These are phyloP conservation scores for Danielia oregonensis DNA, from an alignment of 805 yeast species.

Conservation along the genomic window DNA sequence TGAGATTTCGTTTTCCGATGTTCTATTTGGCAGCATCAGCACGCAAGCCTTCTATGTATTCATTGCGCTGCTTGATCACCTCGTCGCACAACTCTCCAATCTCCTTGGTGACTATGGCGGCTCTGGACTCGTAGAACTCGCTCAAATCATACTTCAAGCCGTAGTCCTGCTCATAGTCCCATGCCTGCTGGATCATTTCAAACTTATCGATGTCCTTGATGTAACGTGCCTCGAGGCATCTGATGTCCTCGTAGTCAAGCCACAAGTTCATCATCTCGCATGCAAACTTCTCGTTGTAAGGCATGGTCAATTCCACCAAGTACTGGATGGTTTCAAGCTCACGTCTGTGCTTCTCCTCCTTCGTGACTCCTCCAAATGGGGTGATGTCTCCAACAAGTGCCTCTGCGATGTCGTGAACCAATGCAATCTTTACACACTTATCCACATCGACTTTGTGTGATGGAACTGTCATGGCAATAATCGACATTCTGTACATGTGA, in stretches of 20 bases:
- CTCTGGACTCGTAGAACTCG: constrained; percentile 65
- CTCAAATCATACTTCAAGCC: constrained; percentile 55
- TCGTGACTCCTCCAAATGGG: constrained; percentile 64
- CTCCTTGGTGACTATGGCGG: constrained; percentile 65
- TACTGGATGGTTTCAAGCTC: constrained; percentile 72
- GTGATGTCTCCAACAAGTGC: constrained; percentile 92
- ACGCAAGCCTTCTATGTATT: no score
- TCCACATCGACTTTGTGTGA: constrained; percentile 51
- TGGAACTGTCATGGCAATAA: constrained; percentile 69
- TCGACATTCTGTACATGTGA: constrained; percentile 93
- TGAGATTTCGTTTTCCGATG: no score
- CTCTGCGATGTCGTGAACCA: constrained; percentile 94
- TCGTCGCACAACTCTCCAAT: constrained; percentile 65
- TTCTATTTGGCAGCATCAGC: no score
- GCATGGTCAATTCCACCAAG: constrained; percentile 54
- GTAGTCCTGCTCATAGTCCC: constrained; percentile 73
- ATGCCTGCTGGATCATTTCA: constrained; percentile 78
- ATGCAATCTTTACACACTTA: constrained; percentile 78
- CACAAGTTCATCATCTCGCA: constrained; percentile 66
- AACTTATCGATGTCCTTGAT: constrained; percentile 94
- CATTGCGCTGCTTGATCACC: constrained; percentile 17
- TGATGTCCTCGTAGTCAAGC: constrained; percentile 85
- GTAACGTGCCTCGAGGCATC: constrained; percentile 77
- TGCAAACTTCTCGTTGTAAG: constrained; percentile 64
- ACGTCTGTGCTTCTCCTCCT: constrained; percentile 79